Conservation (phyloP, 805 yeast genomes). For the Candida oleophila region DNA sequence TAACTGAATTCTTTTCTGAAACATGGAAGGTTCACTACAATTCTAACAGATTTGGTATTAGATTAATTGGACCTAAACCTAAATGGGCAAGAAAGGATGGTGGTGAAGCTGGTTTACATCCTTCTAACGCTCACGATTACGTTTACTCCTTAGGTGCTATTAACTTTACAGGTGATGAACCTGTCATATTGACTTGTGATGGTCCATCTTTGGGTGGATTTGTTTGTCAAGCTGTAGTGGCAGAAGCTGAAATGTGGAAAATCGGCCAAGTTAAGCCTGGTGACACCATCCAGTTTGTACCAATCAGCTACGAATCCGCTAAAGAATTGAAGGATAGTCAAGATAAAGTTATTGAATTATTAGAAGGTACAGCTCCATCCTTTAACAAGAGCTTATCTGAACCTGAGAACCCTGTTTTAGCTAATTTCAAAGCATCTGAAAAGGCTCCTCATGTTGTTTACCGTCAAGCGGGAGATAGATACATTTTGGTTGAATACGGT, state of each 20-base stretch:
- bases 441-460: conserved; percentile 71
- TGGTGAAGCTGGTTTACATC: conserved; percentile 97
- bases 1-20: conserved; percentile 68
- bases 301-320: conserved; percentile 70
- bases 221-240: conserved; percentile 91
- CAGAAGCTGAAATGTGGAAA: conserved; percentile 97
- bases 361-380: conserved; percentile 43
- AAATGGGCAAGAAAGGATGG: conserved; percentile 96
- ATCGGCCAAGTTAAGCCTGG: conserved; percentile 98
- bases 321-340: conserved; percentile 59
- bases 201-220: conserved; percentile 98
- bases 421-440: conserved; percentile 45
- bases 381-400: conserved; percentile 12
- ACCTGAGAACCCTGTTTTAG: conserved; percentile 72
- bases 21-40: conserved; percentile 96
- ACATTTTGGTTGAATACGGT: conserved; percentile 89
- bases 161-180: conserved; percentile 98
- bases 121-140: conserved; percentile 97
- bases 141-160: conserved; percentile 96
- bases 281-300: conserved; percentile 76
- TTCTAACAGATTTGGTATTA: conserved; percentile 94
- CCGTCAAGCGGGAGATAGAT: conserved; percentile 97
- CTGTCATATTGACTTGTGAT: conserved; percentile 93
- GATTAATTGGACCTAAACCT: conserved; percentile 94
- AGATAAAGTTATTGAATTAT: conserved; percentile 49